Evolutionary conservation across 257 asterid species (phyloP).

Genomic region (Salvia splendens): DNA sequence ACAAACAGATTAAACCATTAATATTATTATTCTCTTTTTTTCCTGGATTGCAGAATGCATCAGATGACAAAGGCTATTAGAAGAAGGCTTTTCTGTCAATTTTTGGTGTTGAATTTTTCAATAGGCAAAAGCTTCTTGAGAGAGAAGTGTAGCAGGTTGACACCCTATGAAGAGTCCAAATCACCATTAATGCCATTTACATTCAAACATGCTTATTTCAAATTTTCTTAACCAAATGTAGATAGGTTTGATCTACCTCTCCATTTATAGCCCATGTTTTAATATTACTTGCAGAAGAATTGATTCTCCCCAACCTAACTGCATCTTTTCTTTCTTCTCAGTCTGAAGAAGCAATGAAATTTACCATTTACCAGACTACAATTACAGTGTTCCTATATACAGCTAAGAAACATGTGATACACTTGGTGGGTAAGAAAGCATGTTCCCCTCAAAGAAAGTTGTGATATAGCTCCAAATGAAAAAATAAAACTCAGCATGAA

Average conservation of each 20-base stretch:
- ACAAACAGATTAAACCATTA: constrained; percentile 2
- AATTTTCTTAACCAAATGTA: constrained; percentile 17
- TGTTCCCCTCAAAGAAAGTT: neutral
- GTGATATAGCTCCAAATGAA: neutral
- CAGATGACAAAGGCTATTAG: neutral
- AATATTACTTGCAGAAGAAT: constrained; percentile 21
- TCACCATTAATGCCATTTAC: constrained; percentile 26
- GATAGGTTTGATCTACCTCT: constrained; percentile 28
- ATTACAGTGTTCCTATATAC: too few species aligned
- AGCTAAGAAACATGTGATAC: neutral
- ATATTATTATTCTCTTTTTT: neutral
- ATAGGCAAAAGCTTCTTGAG: neutral
- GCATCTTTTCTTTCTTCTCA: constrained; percentile 23
- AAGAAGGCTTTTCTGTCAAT: constrained; percentile 1
- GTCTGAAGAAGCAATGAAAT: constrained; percentile 18
- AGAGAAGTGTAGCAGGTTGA: neutral
- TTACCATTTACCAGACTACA: neutral
- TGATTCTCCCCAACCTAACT: constrained; percentile 8
- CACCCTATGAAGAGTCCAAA: constrained; percentile 26
- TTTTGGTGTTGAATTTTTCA: constrained; percentile 20
- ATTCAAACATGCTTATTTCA: constrained; percentile 7
- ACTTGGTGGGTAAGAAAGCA: neutral
- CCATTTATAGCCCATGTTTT: neutral
- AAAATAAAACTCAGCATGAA: neutral
- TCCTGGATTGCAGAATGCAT: neutral